Percentiles rank a stretch among this genome's conserved stretches.
Evolutionary conservation across 176 grass and related monocot genomes (phyloP).

Genomic region (Avena insularis): DNA sequence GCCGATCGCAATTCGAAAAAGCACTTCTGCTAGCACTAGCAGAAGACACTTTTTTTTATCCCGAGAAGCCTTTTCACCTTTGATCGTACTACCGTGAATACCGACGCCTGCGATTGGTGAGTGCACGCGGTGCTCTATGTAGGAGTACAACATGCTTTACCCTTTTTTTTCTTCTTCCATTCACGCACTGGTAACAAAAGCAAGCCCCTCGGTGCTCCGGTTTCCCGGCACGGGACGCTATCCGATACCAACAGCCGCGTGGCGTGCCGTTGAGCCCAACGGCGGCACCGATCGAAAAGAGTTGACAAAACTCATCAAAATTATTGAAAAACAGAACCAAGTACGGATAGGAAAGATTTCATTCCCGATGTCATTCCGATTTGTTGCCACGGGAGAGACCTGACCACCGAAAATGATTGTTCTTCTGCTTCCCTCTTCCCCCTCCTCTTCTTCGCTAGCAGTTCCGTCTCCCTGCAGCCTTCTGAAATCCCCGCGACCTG

Average conservation of each 20-base stretch:
- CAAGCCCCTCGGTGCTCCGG: neutral
- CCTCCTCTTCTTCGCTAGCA: neutral
- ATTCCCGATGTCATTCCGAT: neutral
- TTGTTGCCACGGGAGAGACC: neutral
- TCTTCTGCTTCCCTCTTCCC: conserved; percentile 17
- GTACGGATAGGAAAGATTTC: conserved; percentile 28
- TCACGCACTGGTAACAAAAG: neutral
- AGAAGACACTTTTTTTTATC: neutral
- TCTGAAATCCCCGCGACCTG: conserved; percentile 30
- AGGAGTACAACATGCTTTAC: neutral
- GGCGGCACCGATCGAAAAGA: neutral
- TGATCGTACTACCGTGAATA: neutral
- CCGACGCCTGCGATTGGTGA: neutral
- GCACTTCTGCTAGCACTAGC: neutral
- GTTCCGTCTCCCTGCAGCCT: conserved; percentile 14
- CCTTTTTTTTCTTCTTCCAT: neutral
- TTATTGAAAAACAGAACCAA: conserved; percentile 9
- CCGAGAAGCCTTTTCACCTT: neutral
- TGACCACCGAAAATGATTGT: conserved; percentile 40
- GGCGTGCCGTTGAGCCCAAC: conserved; percentile 30
- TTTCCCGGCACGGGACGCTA: conserved; percentile 32
- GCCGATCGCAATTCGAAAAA: neutral
- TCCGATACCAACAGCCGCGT: conserved; percentile 20
- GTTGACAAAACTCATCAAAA: neutral
- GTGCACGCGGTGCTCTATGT: neutral